Base-by-base conservation (phyloP, 176 grass and related monocot species). In the Lolium multiflorum region DNA sequence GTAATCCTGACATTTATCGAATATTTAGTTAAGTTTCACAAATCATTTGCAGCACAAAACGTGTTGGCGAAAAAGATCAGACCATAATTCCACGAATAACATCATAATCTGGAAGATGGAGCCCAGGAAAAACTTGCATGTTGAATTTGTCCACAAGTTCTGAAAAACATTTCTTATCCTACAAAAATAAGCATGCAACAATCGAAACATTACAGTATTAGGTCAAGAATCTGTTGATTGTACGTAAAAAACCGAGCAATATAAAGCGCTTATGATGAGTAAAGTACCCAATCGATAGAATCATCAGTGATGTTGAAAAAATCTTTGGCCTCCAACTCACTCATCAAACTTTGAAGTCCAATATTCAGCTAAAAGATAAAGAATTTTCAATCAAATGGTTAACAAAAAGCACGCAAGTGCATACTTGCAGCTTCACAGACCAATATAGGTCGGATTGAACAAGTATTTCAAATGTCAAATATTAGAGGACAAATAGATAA, bases 81-180 rank as follows among this genome's bases (percentile, higher is more conserved):
- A 81, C 62, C 62, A 81, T 68, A 81, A 81, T 81, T 81, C 79
- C 79, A 51, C 62, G 62, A 81, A 68, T 21, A 67, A 81, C 79
- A 81, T 81, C 67, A 39, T 68, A 38, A 52, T 54, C 52, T 82
- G 79, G 79, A 82, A 68, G 63, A 55, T 41, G 39, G 6, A 39
- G 6, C 17, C 46, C 16, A 22, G 47, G 17, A 17, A 69, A 82
- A 38, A 82, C 48, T 54, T 31, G 0, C 12, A 50, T 3, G 14
- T 66, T 3, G 24, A 81, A 65, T 81, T 31, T 44, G 0, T 81
- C 24, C 78, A 81, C 60, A 12, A 66, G 60, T 31, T 81, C 43
- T 81, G 60, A 81, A 66, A 81, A 81, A 22, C 14, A 62, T 66
- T 66, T 24, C 31, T 72, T 82, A n/a, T 24, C 51, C 65, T 71